Base-by-base conservation (phyloP, 2,329 filamentous ascomycete species). In the Ambrosiella cleistominuta region DNA sequence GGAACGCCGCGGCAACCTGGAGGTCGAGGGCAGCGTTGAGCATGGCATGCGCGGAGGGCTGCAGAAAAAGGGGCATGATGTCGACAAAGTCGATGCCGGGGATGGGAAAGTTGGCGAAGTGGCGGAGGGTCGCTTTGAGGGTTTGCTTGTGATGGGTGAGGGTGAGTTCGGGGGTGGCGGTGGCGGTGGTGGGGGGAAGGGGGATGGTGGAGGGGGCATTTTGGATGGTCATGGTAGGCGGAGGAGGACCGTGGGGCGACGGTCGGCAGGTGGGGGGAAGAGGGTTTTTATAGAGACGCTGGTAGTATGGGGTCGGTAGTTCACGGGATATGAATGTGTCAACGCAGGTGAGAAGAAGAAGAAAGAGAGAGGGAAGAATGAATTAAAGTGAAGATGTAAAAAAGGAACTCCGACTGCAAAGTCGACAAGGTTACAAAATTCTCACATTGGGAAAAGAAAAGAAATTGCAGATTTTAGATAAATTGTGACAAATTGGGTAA, bases 31-130 rank as follows among this genome's bases (percentile, higher is more conserved):
- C 88, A 66, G 83, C 80, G 69, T 96, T 76, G 60, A 98, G 83
- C 58, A 81, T 78, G 64, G 79, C 76, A 73, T 96, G 91, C 62
- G 86, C 76, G 56, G 70, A 68, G 58, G 83, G 82, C 67, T 88
- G 79, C 69, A 87, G 82, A 76, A 98, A 97, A 68, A 97, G 84
- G 62, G 93, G 93, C 71, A 98, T 84, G 72, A 98, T 97, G 70
- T 98, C 93, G 75, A 96, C 88, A 72, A 98, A 98, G 66, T 95
- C 78, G 68, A 98, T 91, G 70, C 93, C 91, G 51, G 86, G 83
- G 64, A 85, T 83, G 61, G 91, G 91, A 74, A 96, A 97, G 76
- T 97, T 88, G 67, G 83, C 81, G 74, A 88, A 95, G 70, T 89
- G 83, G 71, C 87, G 86, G 65, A 97, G 80, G 61, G 85, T 80